Evolutionary conservation across 2,329 filamentous ascomycete species (phyloP).

Genomic region (Fusarium odoratissimum): DNA sequence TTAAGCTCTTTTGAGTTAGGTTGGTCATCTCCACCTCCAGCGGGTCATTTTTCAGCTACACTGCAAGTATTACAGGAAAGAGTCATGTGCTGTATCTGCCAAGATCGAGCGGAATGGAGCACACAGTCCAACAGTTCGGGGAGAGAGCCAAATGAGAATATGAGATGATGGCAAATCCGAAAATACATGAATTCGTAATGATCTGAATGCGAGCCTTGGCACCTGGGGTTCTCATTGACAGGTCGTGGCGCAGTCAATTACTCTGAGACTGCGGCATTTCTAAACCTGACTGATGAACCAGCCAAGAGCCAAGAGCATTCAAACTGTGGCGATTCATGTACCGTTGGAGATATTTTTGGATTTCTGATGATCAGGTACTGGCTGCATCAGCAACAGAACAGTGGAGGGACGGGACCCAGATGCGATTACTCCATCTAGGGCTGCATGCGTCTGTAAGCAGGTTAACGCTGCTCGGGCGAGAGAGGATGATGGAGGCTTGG

Average conservation of each 20-base stretch:
- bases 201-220: constrained; percentile 15
- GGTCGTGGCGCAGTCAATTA: constrained; percentile 29
- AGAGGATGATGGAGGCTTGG: neutral
- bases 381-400: neutral
- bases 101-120: neutral
- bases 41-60: constrained; percentile 10
- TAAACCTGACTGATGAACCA: neutral
- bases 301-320: neutral
- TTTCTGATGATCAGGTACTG: constrained; percentile 26
- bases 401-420: constrained; percentile 18
- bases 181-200: constrained; percentile 2
- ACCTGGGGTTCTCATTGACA: constrained; percentile 1
- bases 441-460: constrained; percentile 8
- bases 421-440: neutral
- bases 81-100: neutral
- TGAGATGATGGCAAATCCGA: constrained; percentile 10
- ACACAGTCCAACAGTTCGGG: neutral
- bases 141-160: neutral
- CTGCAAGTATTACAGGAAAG: neutral
- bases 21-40: neutral
- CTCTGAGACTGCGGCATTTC: constrained; percentile 17
- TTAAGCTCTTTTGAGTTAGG: constrained; percentile 27
- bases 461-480: neutral
- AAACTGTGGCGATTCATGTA: constrained; percentile 16
- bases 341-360: constrained; percentile 32